These are phyloP conservation scores for Turritis glabra DNA, from an alignment of 345 rosid genomes.

Conservation along the genomic window DNA sequence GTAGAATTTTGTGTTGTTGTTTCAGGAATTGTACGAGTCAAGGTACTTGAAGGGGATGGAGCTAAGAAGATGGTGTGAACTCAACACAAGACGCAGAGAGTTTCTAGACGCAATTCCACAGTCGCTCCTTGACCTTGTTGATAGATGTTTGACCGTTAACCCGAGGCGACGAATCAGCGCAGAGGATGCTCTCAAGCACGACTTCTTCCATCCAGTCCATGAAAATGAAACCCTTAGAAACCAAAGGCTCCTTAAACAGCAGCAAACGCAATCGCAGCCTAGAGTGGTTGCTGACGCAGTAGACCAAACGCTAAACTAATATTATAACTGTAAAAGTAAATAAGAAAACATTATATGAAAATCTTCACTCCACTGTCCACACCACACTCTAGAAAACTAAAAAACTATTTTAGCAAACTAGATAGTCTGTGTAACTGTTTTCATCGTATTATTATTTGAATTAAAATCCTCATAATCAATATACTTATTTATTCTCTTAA, in stretches of 20 bases:
- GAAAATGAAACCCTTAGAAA: slow-evolving; percentile 55
- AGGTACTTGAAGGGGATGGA: slow-evolving; percentile 46
- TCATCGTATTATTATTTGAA: background rate
- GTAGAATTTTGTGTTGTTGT: slow-evolving; percentile 9
- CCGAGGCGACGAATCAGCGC: slow-evolving; percentile 80
- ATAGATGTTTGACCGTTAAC: slow-evolving; percentile 79
- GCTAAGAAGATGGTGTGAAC: slow-evolving; percentile 64
- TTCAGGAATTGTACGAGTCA: slow-evolving; percentile 67
- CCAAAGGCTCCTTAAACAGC: slow-evolving; percentile 49
- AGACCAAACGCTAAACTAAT: slow-evolving; percentile 4
- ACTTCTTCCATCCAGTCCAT: slow-evolving; percentile 71
- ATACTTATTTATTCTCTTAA: background rate
- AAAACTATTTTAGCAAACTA: background rate
- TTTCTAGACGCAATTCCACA: slow-evolving; percentile 57
- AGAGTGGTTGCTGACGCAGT: background rate
- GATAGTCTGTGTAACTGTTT: background rate
- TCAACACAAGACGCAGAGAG: slow-evolving; percentile 65
- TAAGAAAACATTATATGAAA: background rate
- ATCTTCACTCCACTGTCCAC: background rate
- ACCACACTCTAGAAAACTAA: background rate
- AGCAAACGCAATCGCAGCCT: slow-evolving; percentile 11
- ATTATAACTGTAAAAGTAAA: slow-evolving; percentile 9
- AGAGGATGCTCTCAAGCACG: slow-evolving; percentile 83
- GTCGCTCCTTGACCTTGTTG: slow-evolving; percentile 78
- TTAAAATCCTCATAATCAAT: background rate